Evolutionary conservation across 345 rosid species (phyloP).

Genomic region (Eucalyptus pauciflora): DNA sequence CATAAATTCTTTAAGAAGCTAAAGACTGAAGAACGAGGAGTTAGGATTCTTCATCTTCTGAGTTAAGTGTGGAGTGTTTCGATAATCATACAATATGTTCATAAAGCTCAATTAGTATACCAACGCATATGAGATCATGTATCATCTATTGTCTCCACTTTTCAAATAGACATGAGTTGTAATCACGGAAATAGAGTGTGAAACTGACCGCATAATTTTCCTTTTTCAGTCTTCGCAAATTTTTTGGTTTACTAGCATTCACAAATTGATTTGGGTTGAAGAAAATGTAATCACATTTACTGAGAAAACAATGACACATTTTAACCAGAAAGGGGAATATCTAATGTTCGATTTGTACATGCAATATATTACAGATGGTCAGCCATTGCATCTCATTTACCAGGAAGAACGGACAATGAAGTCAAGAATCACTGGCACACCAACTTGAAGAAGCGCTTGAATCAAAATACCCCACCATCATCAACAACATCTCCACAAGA

Average conservation of each 20-base stretch:
- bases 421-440: constrained; percentile 66
- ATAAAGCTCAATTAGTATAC: neutral
- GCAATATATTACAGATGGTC: constrained; percentile 31
- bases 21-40: neutral
- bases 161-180: neutral
- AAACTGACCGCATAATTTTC: neutral
- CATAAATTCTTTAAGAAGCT: neutral
- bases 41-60: neutral
- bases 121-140: neutral
- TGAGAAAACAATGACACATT: neutral
- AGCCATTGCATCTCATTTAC: constrained; percentile 41
- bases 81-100: neutral
- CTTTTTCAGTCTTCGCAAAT: neutral
- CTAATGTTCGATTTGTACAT: neutral
- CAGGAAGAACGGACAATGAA: constrained; percentile 52
- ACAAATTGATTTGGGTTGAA: neutral
- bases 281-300: neutral
- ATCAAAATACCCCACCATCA: neutral
- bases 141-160: neutral
- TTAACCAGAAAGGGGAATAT: neutral
- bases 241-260: neutral
- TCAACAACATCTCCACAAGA: neutral
- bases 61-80: neutral
- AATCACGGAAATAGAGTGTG: neutral
- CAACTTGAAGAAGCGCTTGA: constrained; percentile 26